Evolutionary conservation across 176 grass and related monocot species (phyloP), one percentile per base, ranked within the genome.

Genomic region (Dactylis glomerata): DNA sequence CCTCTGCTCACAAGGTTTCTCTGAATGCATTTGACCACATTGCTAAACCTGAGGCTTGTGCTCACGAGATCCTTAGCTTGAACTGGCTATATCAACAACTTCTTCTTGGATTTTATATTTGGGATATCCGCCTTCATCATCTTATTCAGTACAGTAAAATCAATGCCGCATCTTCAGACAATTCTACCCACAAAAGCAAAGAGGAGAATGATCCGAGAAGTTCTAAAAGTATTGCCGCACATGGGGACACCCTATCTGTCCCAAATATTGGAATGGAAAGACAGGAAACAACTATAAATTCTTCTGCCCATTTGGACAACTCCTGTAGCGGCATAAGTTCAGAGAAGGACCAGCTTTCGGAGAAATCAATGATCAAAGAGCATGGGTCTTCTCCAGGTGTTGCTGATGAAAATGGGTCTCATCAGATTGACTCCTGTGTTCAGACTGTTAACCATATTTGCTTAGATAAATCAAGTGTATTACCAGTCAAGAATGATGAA

Each of bases 31-130:
- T 87, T 90, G 71, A 83, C 59, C 54, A 82, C n/a, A 32, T 67
- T 80, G 65, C 63, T 49, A 81, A 75, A 42, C 14, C 80, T 9
- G 80, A 75, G 63, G 70, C 33, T 55, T 45, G 65, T 85, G 78
- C 82, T 72, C 75, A 90, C 1, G 96, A 89, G 81, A 75, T 93
- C 81, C 83, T 93, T 85, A 78, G 75, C 81, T 79, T 95, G 81
- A 93, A 95, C 82, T 98, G 91, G 96, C 59, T 93, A 38, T 85
- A 98, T 77, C 91, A 98, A 75, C 88, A 89, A 78, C 88, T 98
- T 76, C 82, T 93, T 92, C 85, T 98, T 63, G 83, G 83, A 44
- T 59, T 93, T 37, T 90, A 95, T 83, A 75, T 95, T 89, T 98
- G 96, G 96, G 93, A 98, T 81, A 28, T 62, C 28, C 96, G 91